Evolutionary conservation across 441 rosid genomes (phyloP).

Genomic region (Pelargonium australe): DNA sequence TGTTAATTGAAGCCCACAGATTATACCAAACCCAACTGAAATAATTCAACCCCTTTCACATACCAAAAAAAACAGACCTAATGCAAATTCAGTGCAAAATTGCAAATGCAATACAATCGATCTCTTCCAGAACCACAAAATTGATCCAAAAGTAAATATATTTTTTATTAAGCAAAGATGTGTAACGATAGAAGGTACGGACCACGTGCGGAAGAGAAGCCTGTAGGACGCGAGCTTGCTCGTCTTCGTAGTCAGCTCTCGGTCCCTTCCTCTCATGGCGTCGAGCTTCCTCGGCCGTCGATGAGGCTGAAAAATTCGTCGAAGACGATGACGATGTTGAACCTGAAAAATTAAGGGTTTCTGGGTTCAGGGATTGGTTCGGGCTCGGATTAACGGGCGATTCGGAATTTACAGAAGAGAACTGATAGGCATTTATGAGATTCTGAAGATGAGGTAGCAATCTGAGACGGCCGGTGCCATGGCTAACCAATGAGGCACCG

Average conservation of each 20-base stretch:
- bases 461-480: slow-evolving; percentile 19
- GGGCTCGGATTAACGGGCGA: slow-evolving; percentile 31
- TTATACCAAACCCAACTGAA: too few relatives aligned
- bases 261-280: slow-evolving; percentile 41
- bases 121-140: background rate
- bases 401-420: slow-evolving; percentile 34
- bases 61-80: background rate
- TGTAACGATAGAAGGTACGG: slow-evolving; percentile 15
- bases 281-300: slow-evolving; percentile 30
- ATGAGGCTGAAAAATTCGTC: slow-evolving; percentile 21
- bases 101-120: background rate
- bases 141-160: background rate
- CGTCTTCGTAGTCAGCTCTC: slow-evolving; percentile 50
- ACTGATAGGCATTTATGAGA: slow-evolving; percentile 22
- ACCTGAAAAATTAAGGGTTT: slow-evolving; percentile 25
- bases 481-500: slow-evolving; percentile 14
- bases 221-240: slow-evolving; percentile 68
- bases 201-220: slow-evolving; percentile 86
- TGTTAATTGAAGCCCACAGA: background rate
- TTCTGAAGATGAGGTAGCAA: slow-evolving; percentile 10
- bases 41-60: too few relatives aligned
- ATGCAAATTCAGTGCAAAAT: background rate
- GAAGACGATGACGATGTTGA: slow-evolving; percentile 25
- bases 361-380: slow-evolving; percentile 4
- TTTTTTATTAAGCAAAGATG: background rate